Conservation (phyloP, 768 basidiomycete species). For the Boletales sp. region DNA sequence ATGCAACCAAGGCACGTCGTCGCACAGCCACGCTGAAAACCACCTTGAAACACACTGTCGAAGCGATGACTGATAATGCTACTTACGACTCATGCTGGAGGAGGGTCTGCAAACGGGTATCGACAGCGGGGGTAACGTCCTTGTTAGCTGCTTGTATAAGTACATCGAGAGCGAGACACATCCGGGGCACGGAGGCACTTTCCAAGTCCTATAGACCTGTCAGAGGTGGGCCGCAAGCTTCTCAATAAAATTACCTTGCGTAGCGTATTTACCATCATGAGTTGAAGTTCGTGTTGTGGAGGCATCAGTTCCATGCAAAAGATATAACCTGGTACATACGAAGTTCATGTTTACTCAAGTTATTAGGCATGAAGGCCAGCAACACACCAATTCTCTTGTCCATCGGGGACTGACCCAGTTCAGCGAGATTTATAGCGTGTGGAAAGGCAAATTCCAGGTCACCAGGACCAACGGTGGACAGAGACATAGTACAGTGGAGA, state of each 20-base stretch:
- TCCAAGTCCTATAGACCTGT: slow-evolving; percentile 61
- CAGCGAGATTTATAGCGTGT: slow-evolving; percentile 75
- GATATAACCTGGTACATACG: slow-evolving; percentile 55
- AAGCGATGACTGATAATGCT: slow-evolving; percentile 24
- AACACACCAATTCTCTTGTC: slow-evolving; percentile 67
- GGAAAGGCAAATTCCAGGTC: slow-evolving; percentile 68
- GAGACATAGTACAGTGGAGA: slow-evolving; percentile 61
- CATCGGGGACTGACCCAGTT: slow-evolving; percentile 55
- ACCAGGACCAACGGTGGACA: slow-evolving; percentile 39
- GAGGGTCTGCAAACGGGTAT: slow-evolving; percentile 58
- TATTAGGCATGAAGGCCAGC: not conserved
- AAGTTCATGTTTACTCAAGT: slow-evolving; percentile 4
- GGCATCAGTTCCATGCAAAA: slow-evolving; percentile 77
- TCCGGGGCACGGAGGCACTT: slow-evolving; percentile 46
- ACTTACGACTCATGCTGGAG: slow-evolving; percentile 77
- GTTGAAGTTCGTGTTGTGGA: slow-evolving; percentile 59
- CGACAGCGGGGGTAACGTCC: slow-evolving; percentile 74
- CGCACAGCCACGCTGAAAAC: slow-evolving; percentile 51
- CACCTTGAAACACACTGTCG: slow-evolving; percentile 3
- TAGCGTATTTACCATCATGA: slow-evolving; percentile 85
- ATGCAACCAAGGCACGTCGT: slow-evolving; percentile 58
- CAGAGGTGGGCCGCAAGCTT: slow-evolving; percentile 1
- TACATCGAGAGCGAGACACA: slow-evolving; percentile 71
- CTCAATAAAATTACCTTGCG: slow-evolving; percentile 54
- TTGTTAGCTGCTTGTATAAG: slow-evolving; percentile 58